Evolutionary conservation across 768 basidiomycete species (phyloP).

Genomic region (Candolleomyces aberdarensis): DNA sequence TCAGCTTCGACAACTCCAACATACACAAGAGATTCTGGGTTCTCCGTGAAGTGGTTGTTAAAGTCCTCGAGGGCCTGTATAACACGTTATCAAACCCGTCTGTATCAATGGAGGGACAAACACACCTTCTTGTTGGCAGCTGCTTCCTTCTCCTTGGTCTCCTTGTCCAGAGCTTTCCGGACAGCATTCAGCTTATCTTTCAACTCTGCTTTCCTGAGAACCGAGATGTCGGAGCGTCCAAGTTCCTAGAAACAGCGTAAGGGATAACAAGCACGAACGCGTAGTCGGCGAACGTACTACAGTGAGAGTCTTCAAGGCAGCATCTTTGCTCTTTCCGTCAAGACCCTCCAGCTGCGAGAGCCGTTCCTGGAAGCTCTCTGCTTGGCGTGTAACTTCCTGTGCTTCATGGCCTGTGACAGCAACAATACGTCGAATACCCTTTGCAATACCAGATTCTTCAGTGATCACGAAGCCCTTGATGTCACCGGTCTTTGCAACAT

Average conservation of each 20-base stretch:
- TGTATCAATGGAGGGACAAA: not conserved
- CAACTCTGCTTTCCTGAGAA: slow-evolving; percentile 76
- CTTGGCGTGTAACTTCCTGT: slow-evolving; percentile 69
- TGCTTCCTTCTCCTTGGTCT: slow-evolving; percentile 77
- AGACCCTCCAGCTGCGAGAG: slow-evolving; percentile 61
- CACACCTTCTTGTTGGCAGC: slow-evolving; percentile 74
- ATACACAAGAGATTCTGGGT: slow-evolving; percentile 67
- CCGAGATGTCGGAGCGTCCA: slow-evolving; percentile 84
- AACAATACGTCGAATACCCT: slow-evolving; percentile 92
- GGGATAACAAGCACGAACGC: not conserved
- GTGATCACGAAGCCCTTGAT: slow-evolving; percentile 95
- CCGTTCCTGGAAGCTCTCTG: slow-evolving; percentile 56
- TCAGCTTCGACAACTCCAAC: slow-evolving; percentile 71
- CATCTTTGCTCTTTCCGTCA: slow-evolving; percentile 78
- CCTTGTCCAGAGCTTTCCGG: slow-evolving; percentile 83
- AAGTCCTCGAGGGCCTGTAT: slow-evolving; percentile 68
- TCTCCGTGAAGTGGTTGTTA: slow-evolving; percentile 71
- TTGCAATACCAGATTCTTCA: slow-evolving; percentile 96
- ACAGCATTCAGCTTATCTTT: slow-evolving; percentile 68
- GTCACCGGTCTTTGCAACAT: slow-evolving; percentile 94
- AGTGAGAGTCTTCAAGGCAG: slow-evolving; percentile 77
- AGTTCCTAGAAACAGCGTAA: slow-evolving; percentile 62
- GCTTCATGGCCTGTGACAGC: slow-evolving; percentile 96
- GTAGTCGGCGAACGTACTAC: slow-evolving; percentile 47
- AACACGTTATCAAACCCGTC: not conserved